These are phyloP conservation scores for Fusarium sp. DNA, from an alignment of 2,329 filamentous ascomycete genomes.

Conservation along the genomic window DNA sequence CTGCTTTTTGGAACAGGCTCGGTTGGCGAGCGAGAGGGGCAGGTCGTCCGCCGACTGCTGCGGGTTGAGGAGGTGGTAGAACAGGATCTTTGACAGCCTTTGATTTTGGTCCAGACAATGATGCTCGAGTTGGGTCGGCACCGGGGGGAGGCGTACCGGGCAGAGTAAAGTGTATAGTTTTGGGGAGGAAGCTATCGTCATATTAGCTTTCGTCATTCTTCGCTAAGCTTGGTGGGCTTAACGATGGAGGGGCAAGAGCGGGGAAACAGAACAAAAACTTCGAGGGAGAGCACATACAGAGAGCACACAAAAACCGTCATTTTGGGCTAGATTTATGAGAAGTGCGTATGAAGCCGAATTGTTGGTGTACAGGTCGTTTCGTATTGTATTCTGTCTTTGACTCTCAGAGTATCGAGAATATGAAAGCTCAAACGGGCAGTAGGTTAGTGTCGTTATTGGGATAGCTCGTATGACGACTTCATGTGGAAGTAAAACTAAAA, in stretches of 20 bases:
- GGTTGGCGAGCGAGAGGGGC: slow-evolving; percentile 57
- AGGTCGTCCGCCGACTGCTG: slow-evolving; percentile 41
- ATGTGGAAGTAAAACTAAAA: slow-evolving; percentile 38
- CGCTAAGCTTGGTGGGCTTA: slow-evolving; percentile 21
- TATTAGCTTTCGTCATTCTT: slow-evolving; percentile 31
- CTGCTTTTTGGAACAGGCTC: slow-evolving; percentile 65
- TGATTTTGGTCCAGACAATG: slow-evolving; percentile 45
- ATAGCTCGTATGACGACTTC: slow-evolving; percentile 46
- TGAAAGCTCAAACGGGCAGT: slow-evolving; percentile 14
- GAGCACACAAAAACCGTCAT: slow-evolving; percentile 60
- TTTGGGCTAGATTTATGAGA: slow-evolving; percentile 41
- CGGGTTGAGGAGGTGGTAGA: slow-evolving; percentile 11
- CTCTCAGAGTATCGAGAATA: slow-evolving; percentile 3
- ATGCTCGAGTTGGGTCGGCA: slow-evolving; percentile 50
- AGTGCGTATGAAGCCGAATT: slow-evolving; percentile 24
- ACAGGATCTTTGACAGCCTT: slow-evolving; percentile 12
- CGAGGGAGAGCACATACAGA: slow-evolving; percentile 51
- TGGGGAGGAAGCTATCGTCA: slow-evolving; percentile 81
- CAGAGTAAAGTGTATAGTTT: slow-evolving; percentile 89
- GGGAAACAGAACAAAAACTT: slow-evolving; percentile 22
- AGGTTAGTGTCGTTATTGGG: slow-evolving; percentile 24
- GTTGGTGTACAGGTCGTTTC: slow-evolving; percentile 7
- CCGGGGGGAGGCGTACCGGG: slow-evolving; percentile 64
- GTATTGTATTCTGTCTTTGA: slow-evolving; percentile 1
- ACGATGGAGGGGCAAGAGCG: slow-evolving; percentile 29